Evolutionary conservation across 2,329 filamentous ascomycete species (phyloP).

Genomic region (Pestalotiopsis sp.): DNA sequence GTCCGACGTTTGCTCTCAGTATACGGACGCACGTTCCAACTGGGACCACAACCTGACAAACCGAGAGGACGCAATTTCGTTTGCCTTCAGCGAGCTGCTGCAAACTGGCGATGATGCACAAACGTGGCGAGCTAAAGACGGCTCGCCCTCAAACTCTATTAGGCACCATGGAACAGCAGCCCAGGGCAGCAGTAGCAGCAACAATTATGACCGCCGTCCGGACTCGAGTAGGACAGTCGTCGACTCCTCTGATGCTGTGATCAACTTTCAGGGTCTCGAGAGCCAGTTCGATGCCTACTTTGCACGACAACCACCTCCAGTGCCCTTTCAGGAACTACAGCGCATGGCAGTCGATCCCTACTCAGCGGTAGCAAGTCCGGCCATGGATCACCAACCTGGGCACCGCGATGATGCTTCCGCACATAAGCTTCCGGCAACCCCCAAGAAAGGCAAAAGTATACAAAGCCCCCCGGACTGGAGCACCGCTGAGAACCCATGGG

Average conservation of each 20-base stretch:
- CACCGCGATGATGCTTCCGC: constrained; percentile 6
- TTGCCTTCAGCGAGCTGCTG: constrained; percentile 12
- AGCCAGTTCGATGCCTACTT: constrained; percentile 3
- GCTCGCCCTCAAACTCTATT: neutral
- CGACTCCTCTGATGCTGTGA: constrained; percentile 1
- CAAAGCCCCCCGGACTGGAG: constrained; percentile 9
- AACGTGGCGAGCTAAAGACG: neutral
- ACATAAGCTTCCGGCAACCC: neutral
- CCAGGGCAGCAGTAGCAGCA: neutral
- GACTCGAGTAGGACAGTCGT: neutral
- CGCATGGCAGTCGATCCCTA: neutral
- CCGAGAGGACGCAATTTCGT: constrained; percentile 11
- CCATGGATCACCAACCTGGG: neutral
- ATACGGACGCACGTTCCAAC: constrained; percentile 7
- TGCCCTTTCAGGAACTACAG: neutral
- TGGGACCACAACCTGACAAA: constrained; percentile 6
- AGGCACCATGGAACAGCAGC: neutral
- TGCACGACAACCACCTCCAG: neutral
- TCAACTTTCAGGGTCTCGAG: constrained; percentile 4
- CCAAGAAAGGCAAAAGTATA: constrained; percentile 2
- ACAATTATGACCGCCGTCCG: neutral
- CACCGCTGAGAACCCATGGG: constrained; percentile 13
- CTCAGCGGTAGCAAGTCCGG: neutral
- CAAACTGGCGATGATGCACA: neutral
- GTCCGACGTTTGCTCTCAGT: neutral